Evolutionary conservation across 352 stramenopile species (phyloP), one percentile per base, ranked within the genome.

Genomic region (Phytophthora europaea): DNA sequence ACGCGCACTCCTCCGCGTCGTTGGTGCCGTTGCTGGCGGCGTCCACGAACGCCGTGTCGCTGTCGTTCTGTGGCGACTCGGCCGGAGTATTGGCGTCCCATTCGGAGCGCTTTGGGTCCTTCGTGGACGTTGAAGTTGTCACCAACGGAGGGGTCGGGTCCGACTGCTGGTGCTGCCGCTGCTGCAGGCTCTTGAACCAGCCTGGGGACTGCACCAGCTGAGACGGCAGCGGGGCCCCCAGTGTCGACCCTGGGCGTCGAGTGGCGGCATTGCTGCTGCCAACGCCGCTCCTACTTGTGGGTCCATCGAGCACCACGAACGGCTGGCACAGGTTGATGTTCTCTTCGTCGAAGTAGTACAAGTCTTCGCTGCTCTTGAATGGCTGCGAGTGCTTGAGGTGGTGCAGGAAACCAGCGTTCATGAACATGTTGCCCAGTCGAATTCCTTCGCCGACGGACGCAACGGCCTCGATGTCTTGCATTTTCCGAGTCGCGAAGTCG

Each of bases 391-490:
- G 83, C 20, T 87, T 89, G 38, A 80, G 22, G 61, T 89, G 81
- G 45, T 91, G 83, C 70, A 91, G 55, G 45, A 84, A 80, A 1
- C 83, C 81, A 5, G 83, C 72, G 52, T 85, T 82, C 83, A 90
- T 88, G 54, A 90, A 80, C 61, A 82, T 80, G 36, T 89, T 90
- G 10, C 84, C 84, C 4, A 91, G 48, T 2, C 84, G 84, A 13
- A 80, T 69, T 0, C 70, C 82, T 69, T 92, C 84, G 12, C 67
- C 72, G 5, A 75, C 63, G 2, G 64, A 78, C 4, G 71, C 68
- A 6, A 88, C 82, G 18, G 83, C 85, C 20, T 76, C 67, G 13
- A 83, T 73, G 0, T 81, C 79, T 52, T 86, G 68, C 78, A 90
- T 85, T 22, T 73, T 76, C 10, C 81, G 70, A 8, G 71, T 43